Percentiles rank a stretch among this genome's conserved stretches.
Conservation (phyloP, 2,329 filamentous ascomycete species). For the Fusarium sp. region DNA sequence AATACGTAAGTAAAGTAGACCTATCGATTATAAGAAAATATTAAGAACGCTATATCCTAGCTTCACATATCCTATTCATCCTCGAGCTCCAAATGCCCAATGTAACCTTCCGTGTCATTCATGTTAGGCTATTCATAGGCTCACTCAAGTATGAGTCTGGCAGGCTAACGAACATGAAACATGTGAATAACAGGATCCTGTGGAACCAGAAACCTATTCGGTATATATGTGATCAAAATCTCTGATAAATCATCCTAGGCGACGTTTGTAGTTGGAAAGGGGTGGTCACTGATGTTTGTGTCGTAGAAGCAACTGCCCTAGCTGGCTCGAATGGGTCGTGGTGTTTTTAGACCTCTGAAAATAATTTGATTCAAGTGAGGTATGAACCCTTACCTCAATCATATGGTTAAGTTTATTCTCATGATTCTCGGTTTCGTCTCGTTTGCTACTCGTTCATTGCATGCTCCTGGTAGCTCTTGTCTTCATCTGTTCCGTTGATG, state of each 20-base stretch:
- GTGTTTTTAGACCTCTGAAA: background rate
- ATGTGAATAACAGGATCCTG: background rate
- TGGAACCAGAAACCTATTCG: background rate
- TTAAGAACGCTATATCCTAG: background rate
- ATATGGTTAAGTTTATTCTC: background rate
- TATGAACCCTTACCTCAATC: background rate
- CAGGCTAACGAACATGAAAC: background rate
- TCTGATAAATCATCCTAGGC: background rate
- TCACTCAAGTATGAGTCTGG: background rate
- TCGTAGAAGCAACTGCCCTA: background rate
- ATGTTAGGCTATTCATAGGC: background rate
- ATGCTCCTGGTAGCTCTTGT: background rate
- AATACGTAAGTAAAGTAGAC: background rate
- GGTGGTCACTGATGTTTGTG: background rate
- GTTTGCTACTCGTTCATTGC: background rate
- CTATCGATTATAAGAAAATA: background rate
- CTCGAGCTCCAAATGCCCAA: background rate
- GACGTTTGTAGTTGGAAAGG: background rate
- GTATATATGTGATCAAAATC: background rate
- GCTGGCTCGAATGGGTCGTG: background rate
- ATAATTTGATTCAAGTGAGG: background rate
- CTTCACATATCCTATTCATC: background rate
- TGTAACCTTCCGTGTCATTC: background rate
- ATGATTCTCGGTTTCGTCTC: background rate
- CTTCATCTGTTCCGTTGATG: background rate